phyloP scores from a whole-genome alignment of 306 rosid species.

The Cucurbita ficifolia region DNA sequence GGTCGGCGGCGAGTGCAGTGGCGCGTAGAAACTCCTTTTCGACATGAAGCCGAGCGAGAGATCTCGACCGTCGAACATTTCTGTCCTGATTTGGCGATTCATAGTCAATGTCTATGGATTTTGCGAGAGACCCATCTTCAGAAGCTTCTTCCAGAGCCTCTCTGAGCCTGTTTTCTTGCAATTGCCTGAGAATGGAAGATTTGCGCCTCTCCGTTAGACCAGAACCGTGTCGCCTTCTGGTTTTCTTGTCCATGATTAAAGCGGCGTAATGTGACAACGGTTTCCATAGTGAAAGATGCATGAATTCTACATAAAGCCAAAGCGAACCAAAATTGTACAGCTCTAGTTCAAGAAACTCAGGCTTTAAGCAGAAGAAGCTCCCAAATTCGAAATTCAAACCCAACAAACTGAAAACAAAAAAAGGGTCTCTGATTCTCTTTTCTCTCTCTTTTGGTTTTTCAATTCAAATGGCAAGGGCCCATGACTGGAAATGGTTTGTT shows the following conservation, averaged over 20 bases:
- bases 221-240: constrained; percentile 41
- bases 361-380: neutral
- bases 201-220: constrained; percentile 31
- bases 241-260: constrained; percentile 74
- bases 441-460: constrained; percentile 1
- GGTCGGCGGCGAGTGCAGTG: constrained; percentile 77
- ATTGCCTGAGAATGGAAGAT: constrained; percentile 60
- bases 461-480: constrained; percentile 17
- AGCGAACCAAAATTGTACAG: neutral
- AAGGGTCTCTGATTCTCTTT: constrained; percentile 3
- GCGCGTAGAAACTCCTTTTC: constrained; percentile 85
- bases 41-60: constrained; percentile 81
- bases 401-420: constrained; percentile 15
- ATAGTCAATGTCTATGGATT: constrained; percentile 65
- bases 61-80: constrained; percentile 70
- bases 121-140: constrained; percentile 70
- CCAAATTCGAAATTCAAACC: constrained; percentile 13
- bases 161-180: constrained; percentile 82
- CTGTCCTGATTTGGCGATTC: constrained; percentile 53
- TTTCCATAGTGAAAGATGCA: constrained; percentile 97
- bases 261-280: constrained; percentile 93
- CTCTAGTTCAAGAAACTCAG: neutral
- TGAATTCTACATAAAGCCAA: constrained; percentile 16
- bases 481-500: constrained; percentile 7
- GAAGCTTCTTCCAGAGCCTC: constrained; percentile 98